phyloP scores from a whole-genome alignment of 805 yeast species.

The Spathaspora gorwiae region DNA sequence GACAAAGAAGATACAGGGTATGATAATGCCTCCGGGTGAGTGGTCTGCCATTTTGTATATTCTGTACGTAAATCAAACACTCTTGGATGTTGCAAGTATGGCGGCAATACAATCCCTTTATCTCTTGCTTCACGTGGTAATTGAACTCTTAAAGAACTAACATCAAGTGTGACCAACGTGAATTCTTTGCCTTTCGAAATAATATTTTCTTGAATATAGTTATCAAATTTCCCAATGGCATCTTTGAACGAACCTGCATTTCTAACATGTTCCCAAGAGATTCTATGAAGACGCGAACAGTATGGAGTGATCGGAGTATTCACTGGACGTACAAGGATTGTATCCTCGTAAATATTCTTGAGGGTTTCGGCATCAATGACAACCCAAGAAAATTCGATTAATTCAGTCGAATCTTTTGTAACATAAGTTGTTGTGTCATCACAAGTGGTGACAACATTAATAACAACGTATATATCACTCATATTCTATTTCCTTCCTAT shows the following conservation, averaged over 20 bases:
- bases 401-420: constrained; percentile 63
- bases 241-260: constrained; percentile 58
- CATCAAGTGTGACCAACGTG: constrained; percentile 60
- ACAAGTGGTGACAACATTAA: constrained; percentile 61
- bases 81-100: constrained; percentile 69
- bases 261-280: constrained; percentile 60
- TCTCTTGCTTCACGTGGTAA: constrained; percentile 80
- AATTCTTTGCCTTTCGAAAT: constrained; percentile 46
- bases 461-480: constrained; percentile 56
- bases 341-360: constrained; percentile 37
- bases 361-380: constrained; percentile 52
- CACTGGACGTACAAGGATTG: constrained; percentile 53
- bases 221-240: constrained; percentile 54
- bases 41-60: constrained; percentile 62
- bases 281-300: constrained; percentile 47
- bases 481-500: constrained; percentile 15
- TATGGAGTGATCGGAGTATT: constrained; percentile 63
- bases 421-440: constrained; percentile 58
- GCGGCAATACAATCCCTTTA: constrained; percentile 65
- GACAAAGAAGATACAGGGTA: constrained; percentile 31
- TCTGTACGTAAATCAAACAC: constrained; percentile 75
- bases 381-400: constrained; percentile 66
- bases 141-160: constrained; percentile 72
- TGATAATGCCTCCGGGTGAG: constrained; percentile 48
- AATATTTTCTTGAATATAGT: constrained; percentile 41